Evolutionary conservation across 495 filamentous ascomycete species (phyloP).

Genomic region (Diplogelasinospora grovesii): DNA sequence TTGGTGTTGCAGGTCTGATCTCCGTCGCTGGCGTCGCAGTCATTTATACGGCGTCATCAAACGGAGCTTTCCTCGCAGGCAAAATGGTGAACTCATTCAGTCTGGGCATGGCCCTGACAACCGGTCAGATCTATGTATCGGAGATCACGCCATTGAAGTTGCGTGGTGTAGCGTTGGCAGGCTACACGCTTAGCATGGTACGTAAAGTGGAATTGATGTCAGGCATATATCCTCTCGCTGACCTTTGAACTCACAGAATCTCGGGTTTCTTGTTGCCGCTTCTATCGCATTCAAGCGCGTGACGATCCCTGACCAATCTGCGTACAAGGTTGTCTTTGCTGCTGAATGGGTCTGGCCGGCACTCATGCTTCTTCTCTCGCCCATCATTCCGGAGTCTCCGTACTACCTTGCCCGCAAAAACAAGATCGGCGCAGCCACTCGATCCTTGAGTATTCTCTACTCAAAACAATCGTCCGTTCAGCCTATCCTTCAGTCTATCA

Average conservation of each 20-base stretch:
- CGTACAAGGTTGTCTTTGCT: conserved; percentile 8
- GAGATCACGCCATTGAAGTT: conserved; percentile 20
- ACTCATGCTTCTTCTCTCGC: conserved; percentile 15
- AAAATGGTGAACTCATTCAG: conserved; percentile 22
- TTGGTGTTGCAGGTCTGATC: conserved; percentile 13
- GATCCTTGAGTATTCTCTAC: too few relatives aligned
- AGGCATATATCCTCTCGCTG: too few relatives aligned
- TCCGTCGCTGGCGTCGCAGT: conserved; percentile 19
- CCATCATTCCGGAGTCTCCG: conserved; percentile 36
- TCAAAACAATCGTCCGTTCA: too few relatives aligned
- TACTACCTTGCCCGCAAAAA: conserved; percentile 40
- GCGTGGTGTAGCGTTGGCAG: conserved; percentile 18
- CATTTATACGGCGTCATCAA: conserved; percentile 12
- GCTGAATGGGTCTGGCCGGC: conserved; percentile 9
- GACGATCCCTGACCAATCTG: conserved; percentile 4
- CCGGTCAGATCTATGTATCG: conserved; percentile 23
- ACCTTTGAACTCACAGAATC: too few relatives aligned
- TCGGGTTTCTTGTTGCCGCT: conserved; percentile 7
- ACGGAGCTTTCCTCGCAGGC: conserved; percentile 20
- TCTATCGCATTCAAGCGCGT: conserved; percentile 6
- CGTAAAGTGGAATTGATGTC: too few relatives aligned
- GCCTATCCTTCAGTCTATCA: too few relatives aligned
- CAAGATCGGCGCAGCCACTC: conserved; percentile 34
- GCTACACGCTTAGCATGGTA: conserved; percentile 15
- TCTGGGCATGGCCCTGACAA: conserved; percentile 16